A percentile compares a stretch with the other conserved stretches of the same genome.
phyloP scores from a whole-genome alignment of 208 protist species.

The Crithidia acanthocephali region DNA sequence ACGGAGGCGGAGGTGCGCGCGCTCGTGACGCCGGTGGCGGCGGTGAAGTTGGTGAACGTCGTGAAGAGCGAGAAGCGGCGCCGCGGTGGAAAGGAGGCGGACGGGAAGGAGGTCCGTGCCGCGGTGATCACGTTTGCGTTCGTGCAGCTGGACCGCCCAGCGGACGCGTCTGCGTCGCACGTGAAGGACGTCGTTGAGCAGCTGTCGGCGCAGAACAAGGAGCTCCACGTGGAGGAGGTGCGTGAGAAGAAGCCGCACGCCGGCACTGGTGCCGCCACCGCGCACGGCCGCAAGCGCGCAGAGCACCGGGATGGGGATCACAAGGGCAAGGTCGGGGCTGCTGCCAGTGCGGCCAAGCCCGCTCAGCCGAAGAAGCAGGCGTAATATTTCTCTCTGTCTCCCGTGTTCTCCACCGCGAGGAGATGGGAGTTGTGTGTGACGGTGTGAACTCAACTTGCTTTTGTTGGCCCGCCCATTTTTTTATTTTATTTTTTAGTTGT shows the following conservation, averaged over 20 bases:
- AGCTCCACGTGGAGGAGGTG: constrained; percentile 67
- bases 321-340: not conserved
- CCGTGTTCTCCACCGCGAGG: no score
- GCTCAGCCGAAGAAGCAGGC: constrained; percentile 9
- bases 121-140: constrained; percentile 73
- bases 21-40: constrained; percentile 39
- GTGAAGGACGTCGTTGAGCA: constrained; percentile 49
- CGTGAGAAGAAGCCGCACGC: constrained; percentile 41
- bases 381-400: not conserved
- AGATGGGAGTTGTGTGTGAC: no score
- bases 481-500: no score
- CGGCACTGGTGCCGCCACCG: not conserved
- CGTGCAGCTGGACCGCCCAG: constrained; percentile 71
- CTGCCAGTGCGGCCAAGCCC: constrained; percentile 2
- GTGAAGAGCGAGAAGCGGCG: constrained; percentile 64
- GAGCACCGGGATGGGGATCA: not conserved
- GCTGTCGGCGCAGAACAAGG: constrained; percentile 30
- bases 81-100: constrained; percentile 54
- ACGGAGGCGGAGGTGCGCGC: constrained; percentile 71
- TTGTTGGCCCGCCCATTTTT: no score
- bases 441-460: no score
- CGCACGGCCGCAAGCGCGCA: not conserved
- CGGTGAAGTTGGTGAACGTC: constrained; percentile 47
- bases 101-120: no score
- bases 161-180: constrained; percentile 44